Evolutionary conservation across 495 filamentous ascomycete species (phyloP), one percentile per base, ranked within the genome.

Genomic region (Penicillium crystallinum): DNA sequence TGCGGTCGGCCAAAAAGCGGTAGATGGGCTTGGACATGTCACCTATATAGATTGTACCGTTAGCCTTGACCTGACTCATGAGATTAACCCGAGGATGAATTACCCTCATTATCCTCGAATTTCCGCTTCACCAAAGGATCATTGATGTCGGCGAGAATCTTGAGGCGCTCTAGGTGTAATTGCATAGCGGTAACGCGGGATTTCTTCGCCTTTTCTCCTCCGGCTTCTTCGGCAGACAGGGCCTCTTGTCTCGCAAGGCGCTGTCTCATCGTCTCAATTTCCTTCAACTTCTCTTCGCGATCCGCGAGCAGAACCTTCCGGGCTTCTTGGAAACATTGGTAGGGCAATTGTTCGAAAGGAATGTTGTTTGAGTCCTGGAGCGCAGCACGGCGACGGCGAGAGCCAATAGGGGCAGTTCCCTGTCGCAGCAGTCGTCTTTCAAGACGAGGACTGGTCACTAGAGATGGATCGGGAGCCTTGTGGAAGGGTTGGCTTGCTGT

Each of bases 11-110:
- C 41, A 97, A 82, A 65, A 86, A 85, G 34, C 92, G 89, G 76
- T 99, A 99, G 66, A 99, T 88, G 33, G 93, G 95, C 69, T 95
- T 93, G 71, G 82, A 85, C 91, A 97, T 92, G 64, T 97, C 90
- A 43, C 89, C 90, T 96, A 7, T 9, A n/a, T 6, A 44, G 46
- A 21, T 34, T n/a, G 21, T 44, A 46, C 52, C 10, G 17, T 59
- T 46, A 63, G 57, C 17, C 34, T 39, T 3, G 7, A 36, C n/a
- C 11, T 12, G 27, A 36, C 1, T 11, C 21, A 7, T 10, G 10
- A 27, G 18, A 29, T 11, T 40, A 23, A 30, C 6, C 9, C 8
- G 4, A 36, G 2, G n/a, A 18, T 19, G 18, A 68, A 81, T 65
- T 73, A 96, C 93, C 90, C 58, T 81, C 69, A 11, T 92, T 91